These are phyloP conservation scores for Debaryomyces subglobosus DNA, from an alignment of 1,139 yeast species.

Conservation along the genomic window DNA sequence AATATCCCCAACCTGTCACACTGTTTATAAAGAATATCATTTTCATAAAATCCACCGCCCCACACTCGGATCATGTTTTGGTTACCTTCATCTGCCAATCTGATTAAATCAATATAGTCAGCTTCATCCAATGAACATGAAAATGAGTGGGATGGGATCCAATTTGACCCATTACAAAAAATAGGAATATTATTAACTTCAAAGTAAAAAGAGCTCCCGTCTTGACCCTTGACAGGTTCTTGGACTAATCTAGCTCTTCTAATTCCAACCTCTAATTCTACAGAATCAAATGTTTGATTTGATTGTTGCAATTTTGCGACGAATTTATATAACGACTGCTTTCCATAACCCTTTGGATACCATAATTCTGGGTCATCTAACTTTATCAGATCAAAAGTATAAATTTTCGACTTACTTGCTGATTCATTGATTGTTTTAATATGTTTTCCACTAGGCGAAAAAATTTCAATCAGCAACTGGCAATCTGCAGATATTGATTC, in stretches of 20 bases:
- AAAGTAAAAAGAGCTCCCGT: slow-evolving; percentile 45
- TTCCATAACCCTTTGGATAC: slow-evolving; percentile 46
- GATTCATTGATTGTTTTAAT: background rate
- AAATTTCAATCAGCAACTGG: background rate
- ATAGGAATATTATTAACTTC: slow-evolving; percentile 40
- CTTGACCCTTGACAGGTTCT: slow-evolving; percentile 28
- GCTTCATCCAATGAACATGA: slow-evolving; percentile 28
- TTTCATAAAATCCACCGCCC: slow-evolving; percentile 54
- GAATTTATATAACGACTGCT: slow-evolving; percentile 35
- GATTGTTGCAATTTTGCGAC: slow-evolving; percentile 14
- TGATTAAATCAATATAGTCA: slow-evolving; percentile 39
- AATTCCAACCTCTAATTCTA: slow-evolving; percentile 31
- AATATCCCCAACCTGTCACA: slow-evolving; percentile 48
- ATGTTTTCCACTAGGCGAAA: background rate
- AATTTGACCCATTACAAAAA: slow-evolving; percentile 44
- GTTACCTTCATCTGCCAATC: slow-evolving; percentile 36
- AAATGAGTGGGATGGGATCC: slow-evolving; percentile 53
- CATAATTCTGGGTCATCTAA: slow-evolving; percentile 34
- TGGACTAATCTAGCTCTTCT: slow-evolving; percentile 43
- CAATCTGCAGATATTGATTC: background rate
- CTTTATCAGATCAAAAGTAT: background rate
- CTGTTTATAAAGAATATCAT: slow-evolving; percentile 40
- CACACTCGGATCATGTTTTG: slow-evolving; percentile 51
- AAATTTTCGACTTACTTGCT: background rate
- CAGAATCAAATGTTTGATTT: slow-evolving; percentile 5